Conservation (phyloP, 1,284 basidiomycete genomes). For the Sanghuangporus sanghuang region DNA sequence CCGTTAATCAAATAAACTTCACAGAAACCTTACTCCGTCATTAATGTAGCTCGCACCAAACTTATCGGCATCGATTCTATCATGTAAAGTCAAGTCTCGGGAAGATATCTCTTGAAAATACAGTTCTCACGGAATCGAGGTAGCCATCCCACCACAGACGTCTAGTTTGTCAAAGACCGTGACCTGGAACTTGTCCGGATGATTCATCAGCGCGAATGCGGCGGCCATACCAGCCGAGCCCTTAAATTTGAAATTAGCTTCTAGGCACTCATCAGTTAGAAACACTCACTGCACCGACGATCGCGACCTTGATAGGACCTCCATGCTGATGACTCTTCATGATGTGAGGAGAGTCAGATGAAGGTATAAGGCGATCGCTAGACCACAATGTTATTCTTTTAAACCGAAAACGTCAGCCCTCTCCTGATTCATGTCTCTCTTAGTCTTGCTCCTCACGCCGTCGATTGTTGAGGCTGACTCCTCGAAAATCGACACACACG, state of each 20-base stretch:
- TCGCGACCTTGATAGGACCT: constrained; percentile 9
- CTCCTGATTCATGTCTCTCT: not conserved
- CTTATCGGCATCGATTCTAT: constrained; percentile 39
- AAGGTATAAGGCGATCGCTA: not conserved
- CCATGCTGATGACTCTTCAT: not conserved
- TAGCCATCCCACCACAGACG: constrained; percentile 56
- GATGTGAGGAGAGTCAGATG: not conserved
- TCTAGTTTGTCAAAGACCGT: constrained; percentile 48
- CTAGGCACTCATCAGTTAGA: not conserved
- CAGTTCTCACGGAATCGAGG: constrained; percentile 36
- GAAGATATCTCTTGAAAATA: not conserved
- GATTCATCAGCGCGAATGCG: constrained; percentile 47
- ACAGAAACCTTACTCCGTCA: constrained; percentile 37
- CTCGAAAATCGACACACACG: not conserved
- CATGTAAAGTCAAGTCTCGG: not conserved
- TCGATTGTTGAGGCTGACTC: not conserved
- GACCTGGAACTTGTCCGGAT: constrained; percentile 52
- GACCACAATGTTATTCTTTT: not conserved
- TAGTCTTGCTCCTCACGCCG: not conserved
- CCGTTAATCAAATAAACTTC: not conserved
- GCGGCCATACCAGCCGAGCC: constrained; percentile 43
- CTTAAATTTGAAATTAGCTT: not conserved
- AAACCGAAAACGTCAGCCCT: not conserved
- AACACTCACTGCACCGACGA: constrained; percentile 15
- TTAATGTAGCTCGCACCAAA: constrained; percentile 54